Percentiles rank a stretch among this genome's conserved stretches.
Conservation (phyloP, 805 yeast genomes). For the Wickerhamomyces xylosicus region DNA sequence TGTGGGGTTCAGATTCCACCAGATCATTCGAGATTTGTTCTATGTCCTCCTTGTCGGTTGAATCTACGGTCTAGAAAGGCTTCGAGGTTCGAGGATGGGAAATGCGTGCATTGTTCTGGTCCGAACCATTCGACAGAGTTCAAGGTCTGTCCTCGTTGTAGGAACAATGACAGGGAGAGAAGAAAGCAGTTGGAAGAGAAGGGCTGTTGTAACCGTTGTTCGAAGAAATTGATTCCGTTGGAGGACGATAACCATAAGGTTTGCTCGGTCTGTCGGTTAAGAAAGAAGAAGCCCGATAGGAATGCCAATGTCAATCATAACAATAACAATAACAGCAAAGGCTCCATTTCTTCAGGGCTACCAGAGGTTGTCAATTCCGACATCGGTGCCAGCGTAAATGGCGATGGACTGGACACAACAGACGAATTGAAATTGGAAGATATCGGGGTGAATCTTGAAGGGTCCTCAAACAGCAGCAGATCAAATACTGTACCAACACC, state of each 20-base stretch:
- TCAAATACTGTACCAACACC: no score
- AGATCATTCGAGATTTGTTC: constrained; percentile 40
- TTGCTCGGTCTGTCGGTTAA: constrained; percentile 43
- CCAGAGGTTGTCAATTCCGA: no score
- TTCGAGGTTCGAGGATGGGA: constrained; percentile 48
- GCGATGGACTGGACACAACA: no score
- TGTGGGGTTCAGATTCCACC: constrained; percentile 47
- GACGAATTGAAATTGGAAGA: no score
- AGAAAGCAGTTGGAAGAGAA: constrained; percentile 43
- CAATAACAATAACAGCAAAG: no score
- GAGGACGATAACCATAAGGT: constrained; percentile 42
- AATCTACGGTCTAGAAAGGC: constrained; percentile 46
- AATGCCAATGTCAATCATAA: no score
- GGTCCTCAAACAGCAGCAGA: no score
- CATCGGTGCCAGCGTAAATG: no score
- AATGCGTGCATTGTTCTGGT: constrained; percentile 62
- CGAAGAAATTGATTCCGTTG: constrained; percentile 27
- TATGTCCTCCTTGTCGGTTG: constrained; percentile 51
- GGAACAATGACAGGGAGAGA: constrained; percentile 50
- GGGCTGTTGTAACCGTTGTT: constrained; percentile 58
- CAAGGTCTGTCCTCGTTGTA: constrained; percentile 58
- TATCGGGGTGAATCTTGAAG: no score
- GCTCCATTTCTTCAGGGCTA: no score
- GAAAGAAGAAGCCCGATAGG: constrained; percentile 35
- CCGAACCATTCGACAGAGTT: constrained; percentile 37